Conservation (phyloP, 2,329 filamentous ascomycete species). For the Alternaria consortialis region DNA sequence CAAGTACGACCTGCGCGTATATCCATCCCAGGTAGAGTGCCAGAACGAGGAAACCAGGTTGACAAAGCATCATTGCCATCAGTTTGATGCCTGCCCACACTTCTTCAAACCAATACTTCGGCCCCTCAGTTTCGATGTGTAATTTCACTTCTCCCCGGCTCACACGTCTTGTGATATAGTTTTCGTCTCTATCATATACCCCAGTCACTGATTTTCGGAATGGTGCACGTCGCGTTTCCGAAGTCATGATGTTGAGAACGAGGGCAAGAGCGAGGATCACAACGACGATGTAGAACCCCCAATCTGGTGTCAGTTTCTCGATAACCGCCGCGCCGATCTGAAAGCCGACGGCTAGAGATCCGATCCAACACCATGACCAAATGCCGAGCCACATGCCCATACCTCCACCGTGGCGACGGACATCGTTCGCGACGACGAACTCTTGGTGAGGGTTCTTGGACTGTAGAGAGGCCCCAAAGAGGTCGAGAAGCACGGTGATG, state of each 20-base stretch:
- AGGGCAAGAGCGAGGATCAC: conserved; percentile 71
- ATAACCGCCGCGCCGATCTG: conserved; percentile 76
- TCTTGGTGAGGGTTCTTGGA: conserved; percentile 77
- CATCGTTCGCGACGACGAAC: conserved; percentile 71
- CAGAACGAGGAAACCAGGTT: conserved; percentile 77
- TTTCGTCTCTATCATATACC: conserved; percentile 57
- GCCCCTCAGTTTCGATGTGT: conserved; percentile 75
- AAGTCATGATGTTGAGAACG: conserved; percentile 74
- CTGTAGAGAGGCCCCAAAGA: conserved; percentile 80
- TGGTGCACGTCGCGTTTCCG: conserved; percentile 74
- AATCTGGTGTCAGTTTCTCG: conserved; percentile 68
- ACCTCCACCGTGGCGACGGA: conserved; percentile 77
- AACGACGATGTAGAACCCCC: conserved; percentile 80
- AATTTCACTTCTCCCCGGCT: conserved; percentile 79
- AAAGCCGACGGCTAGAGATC: conserved; percentile 76
- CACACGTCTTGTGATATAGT: conserved; percentile 62
- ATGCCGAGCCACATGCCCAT: conserved; percentile 76
- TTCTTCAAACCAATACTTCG: conserved; percentile 80
- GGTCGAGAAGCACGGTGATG: conserved; percentile 73
- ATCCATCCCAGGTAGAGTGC: conserved; percentile 80
- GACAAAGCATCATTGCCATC: conserved; percentile 74
- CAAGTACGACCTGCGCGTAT: conserved; percentile 76
- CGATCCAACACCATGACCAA: conserved; percentile 77
- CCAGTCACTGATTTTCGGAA: conserved; percentile 75
- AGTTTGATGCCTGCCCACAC: conserved; percentile 74